Base-by-base conservation (phyloP, 2,329 filamentous ascomycete species). In the Apiospora saccharicola region DNA sequence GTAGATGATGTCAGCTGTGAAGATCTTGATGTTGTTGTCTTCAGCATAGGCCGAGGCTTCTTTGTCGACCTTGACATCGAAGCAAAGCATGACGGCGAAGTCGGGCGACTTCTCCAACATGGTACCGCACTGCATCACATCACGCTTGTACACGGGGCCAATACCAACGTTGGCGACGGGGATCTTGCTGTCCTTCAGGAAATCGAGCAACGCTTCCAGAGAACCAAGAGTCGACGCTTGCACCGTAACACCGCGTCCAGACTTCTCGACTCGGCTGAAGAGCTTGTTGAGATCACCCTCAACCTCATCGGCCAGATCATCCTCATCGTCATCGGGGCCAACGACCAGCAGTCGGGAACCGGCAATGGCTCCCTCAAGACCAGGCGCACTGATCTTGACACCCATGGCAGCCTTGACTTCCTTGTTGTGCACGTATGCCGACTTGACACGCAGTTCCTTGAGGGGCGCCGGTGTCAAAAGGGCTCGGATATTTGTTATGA, bases 1-100 rank as follows among this genome's bases (percentile, higher is more conserved):
- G 84, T 99, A 99, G 80, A 99, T 99, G 78, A 99, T 99, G 83
- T 99, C 96, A 3, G 97, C 96, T 3, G 94, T 97, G 86, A 99
- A 99, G 78, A 99, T 94, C 87, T 97, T 98, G 85, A 99, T 94
- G 70, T 95, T 95, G 74, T 97, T 91, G 72, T 98, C 95, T 24
- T 98, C 94, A 14, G 96, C 96, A 78, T 98, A 97, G 13, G 90
- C 88, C 76, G 93, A 91, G 0, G 96, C 96, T 81, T 99, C 96
- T 83, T 98, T 98, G 85, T 99, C 96, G 22, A 99, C 94, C 86
- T 98, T 98, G 85, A 99, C 96, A 82, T 99, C 97, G 88, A 99
- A 99, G 83, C 96, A 98, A 69, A 99, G 91, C 96, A 99, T 99
- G 81, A 98, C 94, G n/a, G 96, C 96, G 78, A 92, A 97, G 81